Base-by-base conservation (phyloP, 2,329 filamentous ascomycete genomes). In the Colletotrichum eleusines region DNA sequence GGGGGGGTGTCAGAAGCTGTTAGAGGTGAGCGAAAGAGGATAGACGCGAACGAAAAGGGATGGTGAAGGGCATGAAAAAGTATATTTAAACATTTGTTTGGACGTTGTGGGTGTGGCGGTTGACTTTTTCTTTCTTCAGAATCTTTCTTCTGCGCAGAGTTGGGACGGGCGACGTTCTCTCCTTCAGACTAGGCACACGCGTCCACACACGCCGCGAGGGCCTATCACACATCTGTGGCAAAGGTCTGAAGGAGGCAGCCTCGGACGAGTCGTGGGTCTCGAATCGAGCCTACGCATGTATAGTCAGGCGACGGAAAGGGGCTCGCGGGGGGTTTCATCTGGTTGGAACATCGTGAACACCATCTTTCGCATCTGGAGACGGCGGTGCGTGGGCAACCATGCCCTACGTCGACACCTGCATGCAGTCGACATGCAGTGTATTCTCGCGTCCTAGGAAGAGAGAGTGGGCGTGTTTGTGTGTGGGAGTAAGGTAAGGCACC, bases 181-280 rank as follows among this genome's bases (percentile, higher is more conserved):
- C 38, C 54, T 70, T 70, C 67, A 42, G 67, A 42, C 33, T 63
- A 66, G 63, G 67, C 40, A 66, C 63, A 63, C 26, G 31, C 26
- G 3, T n/a, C 48, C 62, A 18, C 28, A 31, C 26, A 28, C 26
- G 48, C 16, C 46, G 48, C 14, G n/a, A 23, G 48, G 48, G 9
- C 23, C 28, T 14, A 46, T 46, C 14, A n/a, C n/a, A n/a, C 11
- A 11, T 7, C 40, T 6, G 40, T 42, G 40, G 16, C 16, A 14
- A 28, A 23, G 18, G 48, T 20, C 26, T 9, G 23, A 31, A 2
- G 48, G 48, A 50, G 23, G 23, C 14, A 16, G 16, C 6, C 48
- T 35, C 9, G 14, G 33, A 38, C 53, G 33, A 68, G 40, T 68
- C 60, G 51, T 51, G 60, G n/a, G 23, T 28, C 8, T 33, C 16